Conservation (phyloP, 2,329 filamentous ascomycete genomes). For the Phialophora chinensis region DNA sequence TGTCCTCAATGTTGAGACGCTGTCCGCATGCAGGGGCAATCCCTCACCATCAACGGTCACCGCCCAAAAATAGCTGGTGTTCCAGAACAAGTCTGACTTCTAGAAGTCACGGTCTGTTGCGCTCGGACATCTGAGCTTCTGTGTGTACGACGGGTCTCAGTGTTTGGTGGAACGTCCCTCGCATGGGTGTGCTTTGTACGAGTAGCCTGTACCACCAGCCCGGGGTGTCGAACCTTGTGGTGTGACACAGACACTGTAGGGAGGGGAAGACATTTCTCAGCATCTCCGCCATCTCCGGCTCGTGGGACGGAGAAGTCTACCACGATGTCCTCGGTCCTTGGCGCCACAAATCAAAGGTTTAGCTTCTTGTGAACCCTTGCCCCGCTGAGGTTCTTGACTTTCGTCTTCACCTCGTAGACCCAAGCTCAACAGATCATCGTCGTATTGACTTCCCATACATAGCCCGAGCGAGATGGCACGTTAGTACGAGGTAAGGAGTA, state of each 20-base stretch:
- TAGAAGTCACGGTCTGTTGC: not conserved
- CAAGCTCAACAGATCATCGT: not conserved
- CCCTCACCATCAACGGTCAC: not conserved
- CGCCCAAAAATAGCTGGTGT: not conserved
- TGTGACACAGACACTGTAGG: not conserved
- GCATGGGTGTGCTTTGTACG: not conserved
- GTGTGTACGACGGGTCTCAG: not conserved
- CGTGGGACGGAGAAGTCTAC: not conserved
- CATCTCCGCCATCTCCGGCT: slow-evolving; percentile 26
- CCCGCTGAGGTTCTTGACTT: not conserved
- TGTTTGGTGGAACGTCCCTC: not conserved
- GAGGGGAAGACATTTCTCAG: slow-evolving; percentile 16
- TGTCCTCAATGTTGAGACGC: not conserved
- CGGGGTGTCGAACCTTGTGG: not conserved
- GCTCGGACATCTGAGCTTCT: not conserved
- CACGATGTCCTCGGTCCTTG: not conserved
- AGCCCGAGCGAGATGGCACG: no score
- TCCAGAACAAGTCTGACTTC: not conserved
- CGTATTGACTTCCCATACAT: not conserved
- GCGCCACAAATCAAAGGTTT: not conserved
- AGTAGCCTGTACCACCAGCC: not conserved
- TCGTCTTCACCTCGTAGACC: not conserved
- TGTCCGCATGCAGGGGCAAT: not conserved
- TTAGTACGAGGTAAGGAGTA: no score
- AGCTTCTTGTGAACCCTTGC: not conserved